phyloP scores from a whole-genome alignment of 345 rosid species.

The Gossypium arboreum region DNA sequence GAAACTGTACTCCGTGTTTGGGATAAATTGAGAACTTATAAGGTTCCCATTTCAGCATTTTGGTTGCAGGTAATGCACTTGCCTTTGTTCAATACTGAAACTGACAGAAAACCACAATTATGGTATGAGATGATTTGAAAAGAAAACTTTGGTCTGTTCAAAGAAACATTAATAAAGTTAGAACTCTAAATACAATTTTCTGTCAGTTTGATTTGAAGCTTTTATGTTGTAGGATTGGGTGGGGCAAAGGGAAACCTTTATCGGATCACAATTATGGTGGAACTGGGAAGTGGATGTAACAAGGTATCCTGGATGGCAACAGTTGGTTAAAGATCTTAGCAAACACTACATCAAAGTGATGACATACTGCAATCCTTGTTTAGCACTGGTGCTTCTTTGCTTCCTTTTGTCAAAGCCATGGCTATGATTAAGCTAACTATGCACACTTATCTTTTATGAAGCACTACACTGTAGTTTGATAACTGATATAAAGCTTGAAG shows the following conservation, averaged over 20 bases:
- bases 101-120: neutral
- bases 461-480: conserved; percentile 1
- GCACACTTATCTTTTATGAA: neutral
- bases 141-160: neutral
- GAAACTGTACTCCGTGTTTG: conserved; percentile 45
- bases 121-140: neutral
- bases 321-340: conserved; percentile 45
- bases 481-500: conserved; percentile 1
- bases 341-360: conserved; percentile 50
- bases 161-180: neutral
- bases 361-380: conserved; percentile 80
- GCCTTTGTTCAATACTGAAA: neutral
- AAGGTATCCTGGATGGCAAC: conserved; percentile 54
- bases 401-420: neutral
- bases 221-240: conserved; percentile 59
- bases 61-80: conserved; percentile 63
- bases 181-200: neutral
- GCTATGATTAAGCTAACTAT: conserved; percentile 7
- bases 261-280: conserved; percentile 79
- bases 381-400: conserved; percentile 43
- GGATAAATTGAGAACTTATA: conserved; percentile 39
- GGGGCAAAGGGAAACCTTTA: conserved; percentile 56
- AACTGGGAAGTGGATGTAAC: conserved; percentile 66
- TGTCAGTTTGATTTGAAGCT: conserved; percentile 4
- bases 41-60: conserved; percentile 65